Base-by-base conservation (phyloP, 1,284 basidiomycete species). In the Boletus semigastroideus region DNA sequence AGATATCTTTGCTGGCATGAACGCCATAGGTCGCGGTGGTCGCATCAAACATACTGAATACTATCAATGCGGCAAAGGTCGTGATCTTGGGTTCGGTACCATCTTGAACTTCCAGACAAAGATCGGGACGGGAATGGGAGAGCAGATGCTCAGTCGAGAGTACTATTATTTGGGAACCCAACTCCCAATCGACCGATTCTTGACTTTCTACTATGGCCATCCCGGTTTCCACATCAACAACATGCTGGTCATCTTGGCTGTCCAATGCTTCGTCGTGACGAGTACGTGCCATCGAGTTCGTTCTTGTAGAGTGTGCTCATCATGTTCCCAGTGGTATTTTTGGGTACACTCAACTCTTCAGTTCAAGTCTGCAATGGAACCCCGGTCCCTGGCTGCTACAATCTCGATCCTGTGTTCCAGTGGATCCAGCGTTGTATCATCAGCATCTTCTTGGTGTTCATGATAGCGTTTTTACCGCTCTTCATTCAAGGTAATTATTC, bases 181-280 rank as follows among this genome's bases (percentile, higher is more conserved):
- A 71, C 83, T 99, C 42, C 95, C 96, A 38, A 87, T 98, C 70
- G 97, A 99, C 70, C 88, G 97, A 48, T 99, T 99, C 88, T 77
- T 99, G 68, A 98, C 96, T 48, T 99, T 98, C 82, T 99, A 99
- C 79, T 99, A 99, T 70, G 96, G 93, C 46, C 96, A 99, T 74
- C 96, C 97, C 46, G 97, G 96, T 59, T 99, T 99, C 89, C 95
- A 98, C 71, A 95, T 99, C 77, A 98, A 99, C 82, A 99, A 99
- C 73, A 98, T 98, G 80, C 80, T 99, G 66, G 90, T 98, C 70
- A 97, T 98, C 65, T 73, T 94, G 61, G 94, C 94, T 46, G 92
- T 98, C 41, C 94, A 97, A 72, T 75, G 94, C 52, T 96, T 98
- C 80, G 82, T 97, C 67, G 73, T 94, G 39, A 89, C 87, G 13